A percentile compares a stretch with the other conserved stretches of the same genome.
Evolutionary conservation across 2,329 filamentous ascomycete species (phyloP).

Genomic region (Arachnopeziza araneosa): DNA sequence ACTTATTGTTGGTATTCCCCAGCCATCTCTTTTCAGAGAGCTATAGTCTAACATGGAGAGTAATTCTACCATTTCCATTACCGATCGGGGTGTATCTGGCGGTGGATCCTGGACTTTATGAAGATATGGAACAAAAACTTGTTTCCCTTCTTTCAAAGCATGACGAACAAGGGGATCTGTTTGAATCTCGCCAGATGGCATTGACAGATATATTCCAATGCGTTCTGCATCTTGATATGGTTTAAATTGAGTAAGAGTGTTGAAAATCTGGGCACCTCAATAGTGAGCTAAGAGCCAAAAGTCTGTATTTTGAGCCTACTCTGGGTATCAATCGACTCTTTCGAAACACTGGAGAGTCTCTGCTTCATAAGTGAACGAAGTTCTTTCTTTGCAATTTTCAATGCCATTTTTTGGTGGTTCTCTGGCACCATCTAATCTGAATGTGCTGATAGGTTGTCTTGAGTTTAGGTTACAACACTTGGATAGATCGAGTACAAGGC

Average conservation of each 20-base stretch:
- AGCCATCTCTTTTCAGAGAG: conserved; percentile 69
- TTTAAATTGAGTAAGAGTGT: conserved; percentile 58
- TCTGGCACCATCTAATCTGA: not conserved
- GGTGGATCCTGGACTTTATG: conserved; percentile 46
- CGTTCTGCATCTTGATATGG: conserved; percentile 70
- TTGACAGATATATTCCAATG: conserved; percentile 86
- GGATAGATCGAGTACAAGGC: too few species aligned
- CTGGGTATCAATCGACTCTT: conserved; percentile 60
- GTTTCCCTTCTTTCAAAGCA: conserved; percentile 70
- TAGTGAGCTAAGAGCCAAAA: not conserved
- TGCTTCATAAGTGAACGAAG: conserved; percentile 66
- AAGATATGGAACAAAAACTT: conserved; percentile 88
- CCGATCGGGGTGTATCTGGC: conserved; percentile 46
- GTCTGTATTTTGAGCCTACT: conserved; percentile 47
- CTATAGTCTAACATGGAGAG: conserved; percentile 71
- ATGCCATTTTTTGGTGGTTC: conserved; percentile 28
- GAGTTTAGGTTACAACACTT: too few species aligned
- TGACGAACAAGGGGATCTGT: conserved; percentile 78
- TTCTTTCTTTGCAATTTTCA: conserved; percentile 69
- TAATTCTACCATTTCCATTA: conserved; percentile 95
- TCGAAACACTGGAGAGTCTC: conserved; percentile 53
- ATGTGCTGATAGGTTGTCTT: not conserved
- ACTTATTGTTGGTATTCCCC: conserved; percentile 89
- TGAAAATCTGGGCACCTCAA: conserved; percentile 31
- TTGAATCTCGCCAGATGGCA: conserved; percentile 82